Base-by-base conservation (phyloP, 768 basidiomycete genomes). In the Rickenella mellea region DNA sequence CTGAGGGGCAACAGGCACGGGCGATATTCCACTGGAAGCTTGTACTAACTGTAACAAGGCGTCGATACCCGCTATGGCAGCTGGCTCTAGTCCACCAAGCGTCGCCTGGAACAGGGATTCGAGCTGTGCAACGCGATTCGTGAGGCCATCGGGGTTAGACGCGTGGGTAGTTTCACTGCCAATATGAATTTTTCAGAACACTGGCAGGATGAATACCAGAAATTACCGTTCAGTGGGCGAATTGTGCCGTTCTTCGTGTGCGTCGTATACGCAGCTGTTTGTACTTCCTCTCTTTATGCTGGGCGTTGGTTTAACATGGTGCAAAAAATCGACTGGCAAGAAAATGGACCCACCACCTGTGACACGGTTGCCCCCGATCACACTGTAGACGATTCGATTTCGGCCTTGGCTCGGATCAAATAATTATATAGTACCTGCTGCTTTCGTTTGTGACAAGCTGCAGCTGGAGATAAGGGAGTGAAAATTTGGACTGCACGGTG, bases 341-440 rank as follows among this genome's bases (percentile, higher is more conserved):
- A 27, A 9, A 22, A 11, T 3, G 36, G 14, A 22, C 48, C n/a
- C 20, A 54, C 53, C 53, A 54, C 48, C 53, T 40, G 9, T 46
- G 45, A 41, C 53, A 54, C 19, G 53, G 53, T 20, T 48, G 53
- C 8, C 49, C 53, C n/a, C 53, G 47, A 33, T 54, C 53, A 44
- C 53, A 54, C 53, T 54, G 26, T 19, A 7, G 14, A 20, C 35
- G 25, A 5, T 11, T 31, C 24, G 20, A 17, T 10, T 22, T 30
- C 24, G 30, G 20, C 19, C n/a, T 31, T 15, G 6, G 20, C 22
- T 28, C 41, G 19, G 26, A 37, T 20, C n/a, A n/a, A 15, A 21
- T 19, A 31, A 22, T 31, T 14, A 29, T 10, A 22, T 28, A 42
- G 29, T 24, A 46, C 53, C 47, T 54, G 53, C 31, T 54, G 53